Evolutionary conservation across 2,329 filamentous ascomycete species (phyloP).

Genomic region (Boeremia exigua): DNA sequence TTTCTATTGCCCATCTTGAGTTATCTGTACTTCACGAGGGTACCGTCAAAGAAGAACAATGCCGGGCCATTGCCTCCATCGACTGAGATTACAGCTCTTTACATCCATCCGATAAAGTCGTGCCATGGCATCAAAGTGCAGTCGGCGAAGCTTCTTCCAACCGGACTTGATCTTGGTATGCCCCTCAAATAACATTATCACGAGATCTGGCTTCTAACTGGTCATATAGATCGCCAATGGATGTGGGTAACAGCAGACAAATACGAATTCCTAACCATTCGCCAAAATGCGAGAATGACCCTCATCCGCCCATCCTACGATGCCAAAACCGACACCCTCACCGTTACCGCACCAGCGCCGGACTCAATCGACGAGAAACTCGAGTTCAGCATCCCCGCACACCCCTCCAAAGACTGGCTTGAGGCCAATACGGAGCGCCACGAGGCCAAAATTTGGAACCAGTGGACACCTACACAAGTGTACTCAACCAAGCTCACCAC

Average conservation of each 20-base stretch:
- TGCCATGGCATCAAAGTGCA: conserved; percentile 66
- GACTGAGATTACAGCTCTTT: conserved; percentile 56
- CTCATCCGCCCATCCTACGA: conserved; percentile 63
- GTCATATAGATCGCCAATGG: conserved; percentile 62
- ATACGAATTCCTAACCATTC: conserved; percentile 67
- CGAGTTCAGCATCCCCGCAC: conserved; percentile 60
- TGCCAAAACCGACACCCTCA: conserved; percentile 53
- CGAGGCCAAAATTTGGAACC: conserved; percentile 64
- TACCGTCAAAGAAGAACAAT: conserved; percentile 15
- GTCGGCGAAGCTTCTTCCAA: conserved; percentile 58
- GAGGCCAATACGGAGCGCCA: conserved; percentile 57
- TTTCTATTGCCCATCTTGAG: conserved; percentile 42
- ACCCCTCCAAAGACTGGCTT: conserved; percentile 62
- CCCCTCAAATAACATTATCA: neutral
- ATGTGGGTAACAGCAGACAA: conserved; percentile 66
- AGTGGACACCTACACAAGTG: conserved; percentile 62
- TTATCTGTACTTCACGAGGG: conserved; percentile 35
- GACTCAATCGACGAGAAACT: conserved; percentile 38
- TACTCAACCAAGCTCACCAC: conserved; percentile 60
- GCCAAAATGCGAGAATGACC: conserved; percentile 66
- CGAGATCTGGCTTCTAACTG: conserved; percentile 6
- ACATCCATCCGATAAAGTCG: conserved; percentile 70
- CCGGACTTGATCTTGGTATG: conserved; percentile 62
- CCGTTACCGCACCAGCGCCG: conserved; percentile 55
- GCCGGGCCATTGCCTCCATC: conserved; percentile 42